Evolutionary conservation across 2,329 filamentous ascomycete species (phyloP).

Genomic region (Parastagonospora avenae): DNA sequence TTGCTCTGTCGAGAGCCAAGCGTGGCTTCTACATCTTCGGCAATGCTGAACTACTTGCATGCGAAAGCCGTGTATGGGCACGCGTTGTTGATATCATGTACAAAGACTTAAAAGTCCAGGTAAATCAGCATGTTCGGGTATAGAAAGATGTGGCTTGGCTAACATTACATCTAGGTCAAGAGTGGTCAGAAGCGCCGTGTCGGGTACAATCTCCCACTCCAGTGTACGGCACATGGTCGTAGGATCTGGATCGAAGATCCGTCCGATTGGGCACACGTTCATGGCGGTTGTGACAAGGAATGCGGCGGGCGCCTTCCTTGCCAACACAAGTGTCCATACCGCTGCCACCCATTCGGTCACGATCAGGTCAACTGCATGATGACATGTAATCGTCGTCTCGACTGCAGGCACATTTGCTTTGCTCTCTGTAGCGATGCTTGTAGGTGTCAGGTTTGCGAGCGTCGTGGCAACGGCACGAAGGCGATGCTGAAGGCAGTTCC

Average conservation of each 20-base stretch:
- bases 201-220: conserved; percentile 63
- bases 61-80: conserved; percentile 57
- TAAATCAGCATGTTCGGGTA: too few species aligned
- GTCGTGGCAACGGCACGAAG: conserved; percentile 26
- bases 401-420: conserved; percentile 38
- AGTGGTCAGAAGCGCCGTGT: conserved; percentile 43
- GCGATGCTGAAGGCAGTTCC: conserved; percentile 29
- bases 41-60: conserved; percentile 63
- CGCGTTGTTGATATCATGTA: conserved; percentile 56
- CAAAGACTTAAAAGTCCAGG: conserved; percentile 39
- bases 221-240: conserved; percentile 64
- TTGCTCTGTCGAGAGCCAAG: conserved; percentile 71
- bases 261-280: conserved; percentile 34
- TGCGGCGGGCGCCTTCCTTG: conserved; percentile 40
- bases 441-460: conserved; percentile 34
- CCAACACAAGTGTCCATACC: conserved; percentile 39
- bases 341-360: conserved; percentile 43
- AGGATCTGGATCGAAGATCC: conserved; percentile 55
- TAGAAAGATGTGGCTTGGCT: too few species aligned
- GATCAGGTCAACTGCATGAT: conserved; percentile 39
- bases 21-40: conserved; percentile 86
- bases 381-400: conserved; percentile 23
- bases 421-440: conserved; percentile 37
- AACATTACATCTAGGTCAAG: conserved; percentile 13
- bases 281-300: conserved; percentile 36